Base-by-base conservation (phyloP, 208 protist genomes). In the Novymonas esmeraldas region DNA sequence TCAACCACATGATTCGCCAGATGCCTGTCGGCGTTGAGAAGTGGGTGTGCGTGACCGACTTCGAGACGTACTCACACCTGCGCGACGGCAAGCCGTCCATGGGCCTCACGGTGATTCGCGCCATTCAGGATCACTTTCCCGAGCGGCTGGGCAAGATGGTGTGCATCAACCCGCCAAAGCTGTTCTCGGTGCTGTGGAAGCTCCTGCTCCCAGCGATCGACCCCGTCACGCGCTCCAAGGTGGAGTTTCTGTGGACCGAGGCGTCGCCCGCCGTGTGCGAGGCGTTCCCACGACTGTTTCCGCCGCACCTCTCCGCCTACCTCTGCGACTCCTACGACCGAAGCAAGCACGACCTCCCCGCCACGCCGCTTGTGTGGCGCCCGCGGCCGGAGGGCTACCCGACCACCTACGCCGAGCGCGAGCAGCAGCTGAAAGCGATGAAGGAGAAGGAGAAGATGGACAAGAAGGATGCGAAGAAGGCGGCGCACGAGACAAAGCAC, bases 31-130 rank as follows among this genome's bases (percentile, higher is more conserved):
- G 89, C 0, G 86, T 95, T 11, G 85, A 91, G 70, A 73, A 92
- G 89, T 93, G 85, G 87, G 84, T 93, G 1, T 93, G 82, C 52
- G 50, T 95, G 49, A 95, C 89, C 9, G 89, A 95, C 69, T 95
- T 95, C 68, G 86, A 88, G 31, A 90, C 82, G 6, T 95, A 91
- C 77, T 93, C 86, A 22, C 84, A 95, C 70, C 16, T 92, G 10
- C 60, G 69, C 38, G 89, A 95, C 50, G 73, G 84, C 46, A 91
- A 82, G 45, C 78, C 84, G n/a, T 85, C 76, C 24, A 85, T 92
- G 74, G 86, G 78, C 10, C 28, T 83, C 11, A 52, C 64, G 26
- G 84, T 95, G 2, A 89, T 93, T 39, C 52, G 75, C 11, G 72
- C 78, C 0, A 82, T 96, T 28, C 86, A 93, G 60, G 75, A 92